phyloP scores from a whole-genome alignment of 1,284 basidiomycete genomes.

The Coniophora puteana region DNA sequence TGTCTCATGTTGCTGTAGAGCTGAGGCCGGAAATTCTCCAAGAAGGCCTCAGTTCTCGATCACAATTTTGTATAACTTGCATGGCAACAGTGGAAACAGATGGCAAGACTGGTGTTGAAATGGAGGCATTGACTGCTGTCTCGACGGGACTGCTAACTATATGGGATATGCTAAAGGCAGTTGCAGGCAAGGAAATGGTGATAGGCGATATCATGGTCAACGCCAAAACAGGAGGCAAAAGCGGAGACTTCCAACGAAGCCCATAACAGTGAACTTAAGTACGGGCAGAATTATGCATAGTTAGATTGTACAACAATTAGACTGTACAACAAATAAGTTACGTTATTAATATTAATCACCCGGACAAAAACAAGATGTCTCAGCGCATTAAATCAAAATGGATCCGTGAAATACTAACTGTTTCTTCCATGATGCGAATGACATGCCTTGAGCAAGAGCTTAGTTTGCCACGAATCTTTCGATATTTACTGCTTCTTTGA shows the following conservation, averaged over 20 bases:
- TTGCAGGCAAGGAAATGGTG: slow-evolving; percentile 81
- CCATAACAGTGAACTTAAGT: no score
- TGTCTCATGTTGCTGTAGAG: slow-evolving; percentile 66
- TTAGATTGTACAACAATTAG: no score
- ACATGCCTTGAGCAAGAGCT: no score
- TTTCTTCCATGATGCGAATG: no score
- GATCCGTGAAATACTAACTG: no score
- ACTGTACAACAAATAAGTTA: no score
- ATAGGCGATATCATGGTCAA: slow-evolving; percentile 67
- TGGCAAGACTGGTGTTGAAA: slow-evolving; percentile 87
- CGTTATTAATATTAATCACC: no score
- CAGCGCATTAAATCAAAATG: no score
- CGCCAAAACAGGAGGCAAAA: slow-evolving; percentile 71
- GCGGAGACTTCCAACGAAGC: slow-evolving; percentile 77
- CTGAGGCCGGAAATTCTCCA: slow-evolving; percentile 43
- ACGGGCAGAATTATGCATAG: no score
- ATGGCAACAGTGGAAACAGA: slow-evolving; percentile 67
- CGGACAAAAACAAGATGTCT: no score
- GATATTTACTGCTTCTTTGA: slow-evolving; percentile 10
- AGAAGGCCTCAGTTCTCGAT: slow-evolving; percentile 5
- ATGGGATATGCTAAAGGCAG: slow-evolving; percentile 92
- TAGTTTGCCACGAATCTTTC: slow-evolving; percentile 14
- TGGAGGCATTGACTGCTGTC: slow-evolving; percentile 89
- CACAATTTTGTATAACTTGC: slow-evolving; percentile 56
- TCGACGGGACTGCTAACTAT: slow-evolving; percentile 78